phyloP scores from a whole-genome alignment of 1,139 yeast species.

The Diutina ranongensis region DNA sequence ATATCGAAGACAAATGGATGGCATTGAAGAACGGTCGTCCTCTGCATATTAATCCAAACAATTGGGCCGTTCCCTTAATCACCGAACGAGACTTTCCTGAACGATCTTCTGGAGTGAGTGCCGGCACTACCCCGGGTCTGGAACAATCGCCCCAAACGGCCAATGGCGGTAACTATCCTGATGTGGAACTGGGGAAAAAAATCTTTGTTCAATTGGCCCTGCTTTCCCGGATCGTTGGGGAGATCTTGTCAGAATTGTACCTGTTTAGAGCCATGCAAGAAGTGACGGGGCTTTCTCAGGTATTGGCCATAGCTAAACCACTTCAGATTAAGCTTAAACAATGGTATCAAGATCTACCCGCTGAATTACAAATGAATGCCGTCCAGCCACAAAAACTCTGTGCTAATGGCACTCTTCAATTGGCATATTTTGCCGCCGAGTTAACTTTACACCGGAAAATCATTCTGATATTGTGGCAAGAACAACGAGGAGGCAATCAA shows the following conservation, averaged over 20 bases:
- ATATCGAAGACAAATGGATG: conserved; percentile 82
- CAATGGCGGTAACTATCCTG: conserved; percentile 14
- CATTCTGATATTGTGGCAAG: conserved; percentile 42
- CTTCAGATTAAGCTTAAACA: conserved; percentile 64
- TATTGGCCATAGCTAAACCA: conserved; percentile 72
- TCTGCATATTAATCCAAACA: conserved; percentile 55
- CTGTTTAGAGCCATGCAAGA: conserved; percentile 54
- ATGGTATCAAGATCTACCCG: conserved; percentile 79
- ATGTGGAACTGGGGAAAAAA: conserved; percentile 60
- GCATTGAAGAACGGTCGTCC: conserved; percentile 70
- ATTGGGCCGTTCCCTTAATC: conserved; percentile 59
- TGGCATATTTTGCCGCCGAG: conserved; percentile 83
- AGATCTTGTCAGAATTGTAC: conserved; percentile 58
- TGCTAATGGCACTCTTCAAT: conserved; percentile 64
- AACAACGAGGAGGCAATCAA: conserved; percentile 23
- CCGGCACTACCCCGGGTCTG: not conserved
- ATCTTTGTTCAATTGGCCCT: conserved; percentile 62
- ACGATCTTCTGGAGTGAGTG: conserved; percentile 26
- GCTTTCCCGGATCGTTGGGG: conserved; percentile 58
- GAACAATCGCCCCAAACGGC: not conserved
- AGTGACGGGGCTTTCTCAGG: conserved; percentile 47
- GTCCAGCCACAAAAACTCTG: conserved; percentile 50
- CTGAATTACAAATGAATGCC: conserved; percentile 52
- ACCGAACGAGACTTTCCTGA: conserved; percentile 70
- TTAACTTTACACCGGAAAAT: conserved; percentile 75